Percentiles rank a stretch among this genome's conserved stretches.
These are phyloP conservation scores for Canariomyces notabilis DNA, from an alignment of 2,329 filamentous ascomycete species.

Conservation along the genomic window DNA sequence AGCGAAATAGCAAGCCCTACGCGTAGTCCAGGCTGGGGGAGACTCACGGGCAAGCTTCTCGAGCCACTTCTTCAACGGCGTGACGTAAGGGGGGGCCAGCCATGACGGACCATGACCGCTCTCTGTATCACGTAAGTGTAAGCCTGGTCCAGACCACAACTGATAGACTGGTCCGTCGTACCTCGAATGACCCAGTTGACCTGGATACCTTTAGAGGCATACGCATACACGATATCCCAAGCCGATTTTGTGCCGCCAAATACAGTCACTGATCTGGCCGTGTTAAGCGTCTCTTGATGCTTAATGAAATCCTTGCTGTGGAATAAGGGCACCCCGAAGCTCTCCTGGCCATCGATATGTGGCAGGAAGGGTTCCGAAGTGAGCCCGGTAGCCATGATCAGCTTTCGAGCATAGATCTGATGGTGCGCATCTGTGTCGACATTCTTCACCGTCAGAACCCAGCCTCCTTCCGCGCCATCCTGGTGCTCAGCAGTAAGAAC, in stretches of 20 bases:
- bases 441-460: constrained; percentile 35
- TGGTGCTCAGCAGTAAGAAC: constrained; percentile 41
- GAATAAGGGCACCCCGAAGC: constrained; percentile 44
- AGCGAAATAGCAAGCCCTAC: not conserved
- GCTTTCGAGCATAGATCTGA: constrained; percentile 38
- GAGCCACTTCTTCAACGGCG: constrained; percentile 61
- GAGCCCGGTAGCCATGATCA: constrained; percentile 52
- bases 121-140: constrained; percentile 17
- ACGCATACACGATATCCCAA: constrained; percentile 60
- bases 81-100: constrained; percentile 57
- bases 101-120: constrained; percentile 54
- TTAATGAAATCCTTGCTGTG: constrained; percentile 44
- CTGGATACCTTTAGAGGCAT: constrained; percentile 48
- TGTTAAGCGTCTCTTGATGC: constrained; percentile 36
- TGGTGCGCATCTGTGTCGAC: not conserved
- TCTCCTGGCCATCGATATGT: constrained; percentile 40
- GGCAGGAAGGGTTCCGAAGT: constrained; percentile 48
- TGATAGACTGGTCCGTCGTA: constrained; percentile 13
- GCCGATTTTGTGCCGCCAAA: constrained; percentile 61
- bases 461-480: constrained; percentile 33
- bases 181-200: constrained; percentile 58
- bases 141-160: not conserved
- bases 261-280: constrained; percentile 45
- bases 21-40: not conserved
- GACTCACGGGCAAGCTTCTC: constrained; percentile 58